Evolutionary conservation across 345 rosid genomes (phyloP).

Genomic region (Turritis glabra): DNA sequence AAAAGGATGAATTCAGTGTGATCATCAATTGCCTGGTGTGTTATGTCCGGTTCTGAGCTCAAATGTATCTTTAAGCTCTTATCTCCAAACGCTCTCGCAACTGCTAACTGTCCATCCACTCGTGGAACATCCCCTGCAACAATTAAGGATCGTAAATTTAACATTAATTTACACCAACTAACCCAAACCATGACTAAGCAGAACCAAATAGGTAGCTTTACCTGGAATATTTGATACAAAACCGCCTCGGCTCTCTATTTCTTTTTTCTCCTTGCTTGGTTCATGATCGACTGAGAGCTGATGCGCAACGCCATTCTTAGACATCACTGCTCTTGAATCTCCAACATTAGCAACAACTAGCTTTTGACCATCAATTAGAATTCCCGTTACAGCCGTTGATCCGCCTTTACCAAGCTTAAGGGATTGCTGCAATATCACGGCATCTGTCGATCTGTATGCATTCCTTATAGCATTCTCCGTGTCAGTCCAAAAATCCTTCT

Average conservation of each 20-base stretch:
- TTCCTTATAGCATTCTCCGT: constrained; percentile 62
- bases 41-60: constrained; percentile 79
- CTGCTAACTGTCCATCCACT: constrained; percentile 89
- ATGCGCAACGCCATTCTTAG: constrained; percentile 59
- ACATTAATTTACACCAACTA: no score
- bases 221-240: constrained; percentile 88
- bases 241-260: constrained; percentile 78
- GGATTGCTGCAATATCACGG: constrained; percentile 56
- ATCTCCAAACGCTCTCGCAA: constrained; percentile 93
- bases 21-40: constrained; percentile 42
- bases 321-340: constrained; percentile 85
- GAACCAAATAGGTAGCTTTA: constrained; percentile 1
- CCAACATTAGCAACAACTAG: constrained; percentile 86
- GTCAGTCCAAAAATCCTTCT: constrained; percentile 77
- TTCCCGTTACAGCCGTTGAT: constrained; percentile 90
- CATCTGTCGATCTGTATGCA: constrained; percentile 71
- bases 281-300: constrained; percentile 87
- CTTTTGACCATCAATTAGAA: constrained; percentile 68
- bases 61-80: constrained; percentile 80
- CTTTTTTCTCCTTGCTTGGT: constrained; percentile 66
- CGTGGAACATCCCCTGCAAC: constrained; percentile 83
- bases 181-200: no score
- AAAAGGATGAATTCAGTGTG: constrained; percentile 57
- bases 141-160: no score
- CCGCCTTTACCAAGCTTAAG: constrained; percentile 78